phyloP scores from a whole-genome alignment of 23 red algal species.

The Gracilaria vermiculophylla region DNA sequence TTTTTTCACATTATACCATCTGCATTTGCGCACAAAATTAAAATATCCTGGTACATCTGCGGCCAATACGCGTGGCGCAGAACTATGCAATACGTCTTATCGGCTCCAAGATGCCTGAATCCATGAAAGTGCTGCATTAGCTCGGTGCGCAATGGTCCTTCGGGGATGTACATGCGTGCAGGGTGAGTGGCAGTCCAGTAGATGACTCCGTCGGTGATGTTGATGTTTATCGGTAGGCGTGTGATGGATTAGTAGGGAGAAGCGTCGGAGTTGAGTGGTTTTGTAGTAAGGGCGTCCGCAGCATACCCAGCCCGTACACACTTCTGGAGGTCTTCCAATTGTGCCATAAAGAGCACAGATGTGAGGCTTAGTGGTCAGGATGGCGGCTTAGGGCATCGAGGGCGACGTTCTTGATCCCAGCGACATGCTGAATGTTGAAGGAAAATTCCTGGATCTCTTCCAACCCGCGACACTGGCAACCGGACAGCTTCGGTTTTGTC shows the following conservation, averaged over 20 bases:
- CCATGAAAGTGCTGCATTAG: background rate
- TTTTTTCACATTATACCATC: too few relatives aligned
- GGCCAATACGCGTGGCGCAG: background rate
- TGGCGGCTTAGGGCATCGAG: conserved; percentile 3
- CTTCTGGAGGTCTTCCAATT: background rate
- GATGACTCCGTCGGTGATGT: background rate
- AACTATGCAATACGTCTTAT: background rate
- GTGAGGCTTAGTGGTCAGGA: background rate
- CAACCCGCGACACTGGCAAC: background rate
- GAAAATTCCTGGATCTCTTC: too few relatives aligned
- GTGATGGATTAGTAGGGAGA: background rate
- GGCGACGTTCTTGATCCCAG: background rate
- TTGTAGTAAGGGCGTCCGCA: too few relatives aligned
- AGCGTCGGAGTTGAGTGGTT: too few relatives aligned
- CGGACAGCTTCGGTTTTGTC: background rate
- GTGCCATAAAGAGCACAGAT: background rate
- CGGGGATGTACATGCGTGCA: too few relatives aligned
- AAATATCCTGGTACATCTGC: background rate
- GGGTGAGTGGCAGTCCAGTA: background rate
- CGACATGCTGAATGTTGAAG: too few relatives aligned
- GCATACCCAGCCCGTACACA: background rate
- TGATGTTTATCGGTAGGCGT: background rate
- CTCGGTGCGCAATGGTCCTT: background rate
- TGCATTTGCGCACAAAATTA: too few relatives aligned
- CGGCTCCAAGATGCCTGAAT: background rate